Conservation (phyloP, 2,329 filamentous ascomycete genomes). For the Simplicillium aogashimaense region DNA sequence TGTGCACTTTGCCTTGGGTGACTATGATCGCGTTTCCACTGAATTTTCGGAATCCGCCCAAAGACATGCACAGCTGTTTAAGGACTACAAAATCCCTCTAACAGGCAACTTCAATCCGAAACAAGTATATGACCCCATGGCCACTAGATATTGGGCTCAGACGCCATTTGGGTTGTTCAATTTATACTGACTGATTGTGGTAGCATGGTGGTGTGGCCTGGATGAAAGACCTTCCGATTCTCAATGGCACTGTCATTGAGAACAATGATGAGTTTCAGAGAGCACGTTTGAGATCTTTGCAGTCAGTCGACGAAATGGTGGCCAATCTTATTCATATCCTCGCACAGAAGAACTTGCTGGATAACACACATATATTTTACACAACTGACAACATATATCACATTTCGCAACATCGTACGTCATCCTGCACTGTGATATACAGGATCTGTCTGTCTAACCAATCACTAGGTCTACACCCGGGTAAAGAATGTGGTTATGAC, state of each 20-base stretch:
- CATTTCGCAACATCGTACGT: conserved; percentile 38
- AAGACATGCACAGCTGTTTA: conserved; percentile 51
- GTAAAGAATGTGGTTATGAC: conserved; percentile 38
- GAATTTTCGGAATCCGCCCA: conserved; percentile 24
- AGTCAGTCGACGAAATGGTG: conserved; percentile 35
- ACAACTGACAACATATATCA: conserved; percentile 44
- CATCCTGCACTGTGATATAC: too few species aligned
- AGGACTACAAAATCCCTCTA: conserved; percentile 48
- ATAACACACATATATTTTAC: conserved; percentile 40
- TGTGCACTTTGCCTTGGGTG: conserved; percentile 14
- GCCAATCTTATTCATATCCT: conserved; percentile 23
- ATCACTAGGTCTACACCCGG: conserved; percentile 26
- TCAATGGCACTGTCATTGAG: conserved; percentile 19
- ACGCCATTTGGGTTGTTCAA: too few species aligned
- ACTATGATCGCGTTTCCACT: conserved; percentile 36
- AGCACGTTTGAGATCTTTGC: conserved; percentile 28
- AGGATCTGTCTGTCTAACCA: too few species aligned
- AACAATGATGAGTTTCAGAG: conserved; percentile 30
- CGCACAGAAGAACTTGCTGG: conserved; percentile 16
- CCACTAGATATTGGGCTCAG: too few species aligned
- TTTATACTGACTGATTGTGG: too few species aligned
- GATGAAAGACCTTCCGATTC: conserved; percentile 26
- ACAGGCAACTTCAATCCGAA: conserved; percentile 55
- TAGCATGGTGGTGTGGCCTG: conserved; percentile 29
- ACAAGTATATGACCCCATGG: conserved; percentile 1